Conservation (phyloP, 139 green algal genomes). For the Picochlorum sp. region DNA sequence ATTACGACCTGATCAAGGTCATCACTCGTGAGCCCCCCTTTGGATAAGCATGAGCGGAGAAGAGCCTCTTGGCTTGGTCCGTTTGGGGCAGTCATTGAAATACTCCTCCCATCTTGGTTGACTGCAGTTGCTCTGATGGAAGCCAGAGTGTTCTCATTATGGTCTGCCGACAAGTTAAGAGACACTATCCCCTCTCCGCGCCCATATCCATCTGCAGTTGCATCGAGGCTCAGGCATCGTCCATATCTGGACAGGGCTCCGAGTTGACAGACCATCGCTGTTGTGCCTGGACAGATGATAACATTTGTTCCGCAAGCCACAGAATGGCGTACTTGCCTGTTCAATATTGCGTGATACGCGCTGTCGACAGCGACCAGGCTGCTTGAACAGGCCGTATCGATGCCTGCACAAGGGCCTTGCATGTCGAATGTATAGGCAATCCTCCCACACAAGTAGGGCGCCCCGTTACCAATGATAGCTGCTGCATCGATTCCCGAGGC, state of each 20-base stretch:
- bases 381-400: slow-evolving; percentile 50
- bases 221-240: slow-evolving; percentile 47
- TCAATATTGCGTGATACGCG: slow-evolving; percentile 21
- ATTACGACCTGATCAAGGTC: slow-evolving; percentile 5
- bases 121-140: slow-evolving; percentile 33
- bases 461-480: slow-evolving; percentile 31
- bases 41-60: slow-evolving; percentile 26
- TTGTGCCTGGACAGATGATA: slow-evolving; percentile 24
- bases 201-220: slow-evolving; percentile 52
- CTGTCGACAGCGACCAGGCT: slow-evolving; percentile 40
- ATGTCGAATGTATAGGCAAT: slow-evolving; percentile 43
- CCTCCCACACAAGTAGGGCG: slow-evolving; percentile 39
- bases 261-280: slow-evolving; percentile 22
- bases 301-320: slow-evolving; percentile 29
- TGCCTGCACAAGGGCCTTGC: slow-evolving; percentile 35
- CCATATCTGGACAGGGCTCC: slow-evolving; percentile 36
- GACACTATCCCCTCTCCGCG: slow-evolving; percentile 34
- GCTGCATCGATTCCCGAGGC: slow-evolving; percentile 2
- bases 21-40: not conserved
- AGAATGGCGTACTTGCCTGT: not conserved
- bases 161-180: not conserved
- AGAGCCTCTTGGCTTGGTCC: slow-evolving; percentile 56
- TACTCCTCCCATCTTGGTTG: slow-evolving; percentile 82
- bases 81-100: slow-evolving; percentile 69
- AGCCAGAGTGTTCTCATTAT: not conserved